These are phyloP conservation scores for Dendryphion nanum DNA, from an alignment of 2,329 filamentous ascomycete genomes.

Conservation along the genomic window DNA sequence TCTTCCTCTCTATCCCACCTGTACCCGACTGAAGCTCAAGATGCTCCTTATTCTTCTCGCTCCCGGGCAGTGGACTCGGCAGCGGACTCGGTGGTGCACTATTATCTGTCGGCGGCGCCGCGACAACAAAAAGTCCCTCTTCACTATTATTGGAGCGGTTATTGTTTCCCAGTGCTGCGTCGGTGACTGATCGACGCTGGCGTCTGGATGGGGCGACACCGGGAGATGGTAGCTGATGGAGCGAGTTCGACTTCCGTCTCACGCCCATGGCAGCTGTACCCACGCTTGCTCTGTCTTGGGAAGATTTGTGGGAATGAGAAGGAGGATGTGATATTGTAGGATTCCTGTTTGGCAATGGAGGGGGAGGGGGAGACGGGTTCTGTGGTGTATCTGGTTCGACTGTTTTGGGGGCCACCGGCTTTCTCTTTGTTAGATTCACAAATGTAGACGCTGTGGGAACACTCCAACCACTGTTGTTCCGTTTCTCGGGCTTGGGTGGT, in stretches of 20 bases:
- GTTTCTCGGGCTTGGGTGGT: constrained; percentile 61
- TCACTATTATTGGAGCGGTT: constrained; percentile 10
- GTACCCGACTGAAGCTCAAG: too few relatives aligned
- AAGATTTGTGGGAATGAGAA: not conserved
- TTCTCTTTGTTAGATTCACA: constrained; percentile 59
- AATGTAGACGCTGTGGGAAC: constrained; percentile 43
- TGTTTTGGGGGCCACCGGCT: constrained; percentile 49
- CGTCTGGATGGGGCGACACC: constrained; percentile 19
- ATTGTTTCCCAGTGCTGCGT: constrained; percentile 1
- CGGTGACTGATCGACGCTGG: constrained; percentile 35
- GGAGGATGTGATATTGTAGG: constrained; percentile 24
- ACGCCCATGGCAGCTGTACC: constrained; percentile 1
- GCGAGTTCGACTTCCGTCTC: constrained; percentile 1
- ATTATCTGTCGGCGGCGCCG: constrained; percentile 23
- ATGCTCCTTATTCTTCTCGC: too few relatives aligned
- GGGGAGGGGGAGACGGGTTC: constrained; percentile 6
- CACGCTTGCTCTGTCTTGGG: constrained; percentile 23
- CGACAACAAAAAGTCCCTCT: constrained; percentile 28
- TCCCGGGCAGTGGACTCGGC: too few relatives aligned
- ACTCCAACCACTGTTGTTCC: constrained; percentile 43
- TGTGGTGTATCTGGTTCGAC: constrained; percentile 5
- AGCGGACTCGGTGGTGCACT: constrained; percentile 6
- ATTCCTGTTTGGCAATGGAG: constrained; percentile 17
- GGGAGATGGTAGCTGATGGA: constrained; percentile 11
- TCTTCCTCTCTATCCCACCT: too few relatives aligned